Evolutionary conservation across 805 yeast species (phyloP), one percentile per base, ranked within the genome.

Genomic region (Candida germanica): DNA sequence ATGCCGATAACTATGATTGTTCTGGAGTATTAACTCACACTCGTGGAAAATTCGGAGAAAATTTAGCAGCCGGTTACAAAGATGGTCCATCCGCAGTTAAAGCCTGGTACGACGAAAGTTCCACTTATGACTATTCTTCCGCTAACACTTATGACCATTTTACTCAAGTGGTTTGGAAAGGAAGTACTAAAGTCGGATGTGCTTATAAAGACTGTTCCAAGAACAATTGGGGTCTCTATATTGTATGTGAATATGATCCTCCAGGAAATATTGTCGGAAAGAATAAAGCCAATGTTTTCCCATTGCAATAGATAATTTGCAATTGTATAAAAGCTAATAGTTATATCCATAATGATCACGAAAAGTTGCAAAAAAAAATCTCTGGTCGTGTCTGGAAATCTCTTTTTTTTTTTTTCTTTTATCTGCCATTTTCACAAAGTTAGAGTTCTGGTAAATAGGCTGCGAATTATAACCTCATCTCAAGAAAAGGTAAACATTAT

Each of bases 101-200:
- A 13, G 70, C 69, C 5, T 66, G 73, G 73, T 65, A 65, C 46
- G 56, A 42, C 26, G 71, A 65, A 49, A 66, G 65, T 26, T 42
- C 51, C 3, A 46, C 50, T 18, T 61, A 54, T 35, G 47, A 51
- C 29, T 58, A 48, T 43, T 28, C 49, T 37, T 50, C 64, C 36
- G 68, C 71, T 26, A 51, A 60, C 36, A 58, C 63, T 35, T 68
- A 61, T 36, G 58, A 65, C 44, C 95, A 87, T 61, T 87, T 84
- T 62, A 83, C 94, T 15, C 93, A 84, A 56, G 64, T 86, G 28
- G 78, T 86, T 13, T 86, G 95, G 95, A 72, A 69, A 46, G 58
- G 64, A 16, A 62, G 84, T 18, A 68, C 77, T 5, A 55, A 66
- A 43, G 44, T 86, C 11, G 95, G 94, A n/a, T 86, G 95, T 64